phyloP scores from a whole-genome alignment of 176 grass and related monocot species.

The Eragrostis curvula region DNA sequence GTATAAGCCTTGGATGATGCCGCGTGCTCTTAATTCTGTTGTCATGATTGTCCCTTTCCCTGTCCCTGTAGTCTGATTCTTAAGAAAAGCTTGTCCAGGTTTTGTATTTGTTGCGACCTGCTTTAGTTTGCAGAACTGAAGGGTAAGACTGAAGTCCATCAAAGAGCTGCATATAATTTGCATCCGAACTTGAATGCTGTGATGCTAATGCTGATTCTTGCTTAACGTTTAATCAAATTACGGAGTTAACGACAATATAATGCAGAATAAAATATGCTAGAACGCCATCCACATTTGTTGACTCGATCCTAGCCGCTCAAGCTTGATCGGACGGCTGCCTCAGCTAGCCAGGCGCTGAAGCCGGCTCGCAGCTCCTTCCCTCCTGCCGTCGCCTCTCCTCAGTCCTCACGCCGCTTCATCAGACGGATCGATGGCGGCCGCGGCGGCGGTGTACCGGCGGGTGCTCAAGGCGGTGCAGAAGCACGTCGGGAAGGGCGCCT shows the following conservation, averaged over 20 bases:
- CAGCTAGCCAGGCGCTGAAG: background rate
- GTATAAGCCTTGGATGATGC: background rate
- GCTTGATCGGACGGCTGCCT: slow-evolving; percentile 18
- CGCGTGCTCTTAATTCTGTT: background rate
- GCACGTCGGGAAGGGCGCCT: slow-evolving; percentile 42
- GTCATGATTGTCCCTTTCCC: too few relatives aligned
- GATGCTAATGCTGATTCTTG: too few relatives aligned
- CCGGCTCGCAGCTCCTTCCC: too few relatives aligned
- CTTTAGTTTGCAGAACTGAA: background rate
- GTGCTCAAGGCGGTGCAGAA: slow-evolving; percentile 70
- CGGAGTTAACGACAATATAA: background rate
- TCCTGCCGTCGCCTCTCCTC: too few relatives aligned
- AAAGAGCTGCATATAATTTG: too few relatives aligned
- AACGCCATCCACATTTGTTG: background rate
- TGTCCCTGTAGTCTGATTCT: too few relatives aligned
- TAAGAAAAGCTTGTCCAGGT: background rate
- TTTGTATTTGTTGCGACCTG: background rate
- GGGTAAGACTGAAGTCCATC: background rate
- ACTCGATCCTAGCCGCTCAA: slow-evolving; percentile 4
- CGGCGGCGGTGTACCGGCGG: slow-evolving; percentile 47
- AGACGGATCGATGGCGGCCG: slow-evolving; percentile 33
- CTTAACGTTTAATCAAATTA: too few relatives aligned
- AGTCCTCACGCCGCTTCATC: too few relatives aligned
- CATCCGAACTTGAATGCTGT: too few relatives aligned
- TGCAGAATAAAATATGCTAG: background rate